Conservation (phyloP, 2,329 filamentous ascomycete species). For the Cladosporium phlei region DNA sequence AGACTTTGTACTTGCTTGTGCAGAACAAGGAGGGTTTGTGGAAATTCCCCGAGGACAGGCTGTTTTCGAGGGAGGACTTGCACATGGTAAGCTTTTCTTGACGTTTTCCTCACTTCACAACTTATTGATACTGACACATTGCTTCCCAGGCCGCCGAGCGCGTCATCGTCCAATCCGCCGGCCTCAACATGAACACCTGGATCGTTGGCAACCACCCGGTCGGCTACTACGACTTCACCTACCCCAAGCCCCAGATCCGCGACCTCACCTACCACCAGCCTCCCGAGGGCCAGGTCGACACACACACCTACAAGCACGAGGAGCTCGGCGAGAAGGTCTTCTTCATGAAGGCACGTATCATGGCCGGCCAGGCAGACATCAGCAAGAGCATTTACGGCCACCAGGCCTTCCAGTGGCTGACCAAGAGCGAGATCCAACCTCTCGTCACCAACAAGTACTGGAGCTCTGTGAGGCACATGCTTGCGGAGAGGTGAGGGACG, state of each 20-base stretch:
- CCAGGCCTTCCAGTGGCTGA: constrained; percentile 85
- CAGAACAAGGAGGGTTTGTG: constrained; percentile 66
- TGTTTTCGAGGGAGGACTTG: constrained; percentile 69
- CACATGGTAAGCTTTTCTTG: constrained; percentile 62
- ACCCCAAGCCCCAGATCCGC: constrained; percentile 36
- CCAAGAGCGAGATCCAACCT: constrained; percentile 76
- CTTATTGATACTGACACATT: constrained; percentile 20
- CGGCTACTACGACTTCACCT: constrained; percentile 65
- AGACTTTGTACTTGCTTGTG: constrained; percentile 84
- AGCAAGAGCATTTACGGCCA: constrained; percentile 66
- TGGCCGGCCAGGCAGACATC: constrained; percentile 90
- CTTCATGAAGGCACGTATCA: constrained; percentile 92
- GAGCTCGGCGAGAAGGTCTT: constrained; percentile 76
- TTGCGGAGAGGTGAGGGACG: constrained; percentile 64
- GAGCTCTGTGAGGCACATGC: constrained; percentile 72
- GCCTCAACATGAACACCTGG: constrained; percentile 98
- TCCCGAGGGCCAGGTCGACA: constrained; percentile 12
- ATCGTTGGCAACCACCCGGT: constrained; percentile 86
- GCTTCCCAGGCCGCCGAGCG: constrained; percentile 70
- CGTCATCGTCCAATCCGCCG: constrained; percentile 70
- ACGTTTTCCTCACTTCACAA: too few species aligned
- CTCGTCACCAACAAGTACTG: constrained; percentile 66
- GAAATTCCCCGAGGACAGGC: constrained; percentile 72
- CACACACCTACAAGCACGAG: constrained; percentile 28
- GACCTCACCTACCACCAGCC: constrained; percentile 9